Percentiles rank a stretch among this genome's conserved stretches.
Conservation (phyloP, 331 rosid species). For the Malus hybrid region DNA sequence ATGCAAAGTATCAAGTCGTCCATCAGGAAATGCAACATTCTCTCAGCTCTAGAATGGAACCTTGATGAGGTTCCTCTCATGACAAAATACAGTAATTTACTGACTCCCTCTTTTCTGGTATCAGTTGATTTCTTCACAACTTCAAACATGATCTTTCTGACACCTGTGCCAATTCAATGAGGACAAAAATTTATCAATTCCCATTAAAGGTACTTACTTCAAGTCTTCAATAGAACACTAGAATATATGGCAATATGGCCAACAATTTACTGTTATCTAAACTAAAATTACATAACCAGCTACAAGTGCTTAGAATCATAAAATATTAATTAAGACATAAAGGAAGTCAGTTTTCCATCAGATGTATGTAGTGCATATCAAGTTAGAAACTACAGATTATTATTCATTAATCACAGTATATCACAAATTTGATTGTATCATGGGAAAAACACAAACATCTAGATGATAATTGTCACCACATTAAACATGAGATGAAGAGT, state of each 20-base stretch:
- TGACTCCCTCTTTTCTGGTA: constrained; percentile 46
- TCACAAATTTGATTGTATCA: background rate
- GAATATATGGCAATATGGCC: background rate
- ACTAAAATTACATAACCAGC: background rate
- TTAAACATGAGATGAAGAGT: background rate
- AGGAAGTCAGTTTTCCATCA: background rate
- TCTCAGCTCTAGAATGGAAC: constrained; percentile 83
- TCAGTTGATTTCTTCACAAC: constrained; percentile 54
- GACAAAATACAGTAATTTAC: constrained; percentile 51
- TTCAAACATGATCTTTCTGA: constrained; percentile 42
- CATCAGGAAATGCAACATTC: constrained; percentile 52
- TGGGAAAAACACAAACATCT: background rate
- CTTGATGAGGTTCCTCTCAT: constrained; percentile 70
- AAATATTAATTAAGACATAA: background rate
- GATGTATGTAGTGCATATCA: background rate
- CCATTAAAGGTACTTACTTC: background rate
- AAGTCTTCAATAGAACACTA: background rate
- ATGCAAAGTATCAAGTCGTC: constrained; percentile 32
- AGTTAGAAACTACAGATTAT: background rate
- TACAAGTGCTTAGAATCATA: background rate
- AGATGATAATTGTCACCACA: background rate
- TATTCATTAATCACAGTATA: background rate
- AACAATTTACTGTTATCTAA: background rate
- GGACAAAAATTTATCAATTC: background rate
- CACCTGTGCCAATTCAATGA: constrained; percentile 17